Conservation (phyloP, 495 filamentous ascomycete species). For the Aspergillus steynii region DNA sequence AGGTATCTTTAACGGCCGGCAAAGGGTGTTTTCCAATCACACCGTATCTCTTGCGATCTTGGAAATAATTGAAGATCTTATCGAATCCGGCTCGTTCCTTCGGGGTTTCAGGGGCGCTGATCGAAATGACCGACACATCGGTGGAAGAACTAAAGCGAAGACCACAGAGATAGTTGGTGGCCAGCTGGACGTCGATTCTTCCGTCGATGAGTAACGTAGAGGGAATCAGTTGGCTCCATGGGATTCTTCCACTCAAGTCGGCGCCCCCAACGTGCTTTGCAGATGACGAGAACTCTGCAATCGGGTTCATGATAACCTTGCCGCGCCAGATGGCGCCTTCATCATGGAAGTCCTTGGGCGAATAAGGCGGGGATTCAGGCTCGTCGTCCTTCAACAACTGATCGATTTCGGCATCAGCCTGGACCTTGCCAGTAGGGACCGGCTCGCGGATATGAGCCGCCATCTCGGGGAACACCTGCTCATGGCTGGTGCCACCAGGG, state of each 20-base stretch:
- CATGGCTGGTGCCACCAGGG: constrained; percentile 38
- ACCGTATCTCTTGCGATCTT: constrained; percentile 73
- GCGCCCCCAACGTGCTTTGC: constrained; percentile 84
- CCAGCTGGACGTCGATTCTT: constrained; percentile 75
- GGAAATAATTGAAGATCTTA: constrained; percentile 77
- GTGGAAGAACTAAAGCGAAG: constrained; percentile 70
- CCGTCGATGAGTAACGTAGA: constrained; percentile 72
- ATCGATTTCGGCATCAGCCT: constrained; percentile 87
- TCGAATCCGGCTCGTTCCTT: constrained; percentile 58
- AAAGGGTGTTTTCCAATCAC: constrained; percentile 71
- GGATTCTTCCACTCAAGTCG: constrained; percentile 58
- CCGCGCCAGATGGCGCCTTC: constrained; percentile 79
- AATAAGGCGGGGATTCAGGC: constrained; percentile 84
- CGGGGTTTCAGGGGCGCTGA: constrained; percentile 57
- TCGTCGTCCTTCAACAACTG: constrained; percentile 81
- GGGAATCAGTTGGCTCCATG: constrained; percentile 72
- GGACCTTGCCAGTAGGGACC: constrained; percentile 45
- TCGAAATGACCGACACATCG: constrained; percentile 69
- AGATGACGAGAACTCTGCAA: constrained; percentile 70
- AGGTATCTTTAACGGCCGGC: constrained; percentile 72
- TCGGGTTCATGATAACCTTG: constrained; percentile 69
- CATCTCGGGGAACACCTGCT: constrained; percentile 48
- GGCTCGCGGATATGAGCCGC: constrained; percentile 43
- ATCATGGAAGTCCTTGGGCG: constrained; percentile 68
- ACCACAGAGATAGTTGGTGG: constrained; percentile 85